Percentiles rank a stretch among this genome's conserved stretches.
phyloP scores from a whole-genome alignment of 78 protist genomes.

The Dictyostelium brefeldianum region DNA sequence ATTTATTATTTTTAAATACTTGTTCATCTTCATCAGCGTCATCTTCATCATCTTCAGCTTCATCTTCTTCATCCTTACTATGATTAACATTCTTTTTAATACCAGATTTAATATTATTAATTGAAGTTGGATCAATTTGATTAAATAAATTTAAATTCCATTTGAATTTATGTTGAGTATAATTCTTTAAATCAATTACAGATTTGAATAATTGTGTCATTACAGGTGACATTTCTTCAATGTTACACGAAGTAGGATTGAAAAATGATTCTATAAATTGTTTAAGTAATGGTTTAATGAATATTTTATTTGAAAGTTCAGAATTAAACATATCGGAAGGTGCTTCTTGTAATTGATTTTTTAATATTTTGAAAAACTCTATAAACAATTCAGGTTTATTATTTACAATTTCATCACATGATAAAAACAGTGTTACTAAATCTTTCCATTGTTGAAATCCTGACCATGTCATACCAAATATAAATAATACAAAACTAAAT shows the following conservation, averaged over 20 bases:
- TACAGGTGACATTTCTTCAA: not conserved
- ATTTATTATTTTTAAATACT: not conserved
- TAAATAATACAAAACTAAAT: slow-evolving; percentile 41
- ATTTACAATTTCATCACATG: slow-evolving; percentile 30
- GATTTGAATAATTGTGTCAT: slow-evolving; percentile 25
- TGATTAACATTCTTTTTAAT: not conserved
- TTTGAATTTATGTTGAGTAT: slow-evolving; percentile 5
- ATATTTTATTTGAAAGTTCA: slow-evolving; percentile 38
- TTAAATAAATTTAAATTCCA: slow-evolving; percentile 42
- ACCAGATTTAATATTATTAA: not conserved
- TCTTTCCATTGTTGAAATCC: slow-evolving; percentile 66
- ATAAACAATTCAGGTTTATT: slow-evolving; percentile 5
- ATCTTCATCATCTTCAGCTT: not conserved
- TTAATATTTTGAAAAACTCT: not conserved
- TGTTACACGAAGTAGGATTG: not conserved
- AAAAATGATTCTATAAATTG: slow-evolving; percentile 47
- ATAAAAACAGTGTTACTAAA: slow-evolving; percentile 12
- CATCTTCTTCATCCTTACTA: not conserved
- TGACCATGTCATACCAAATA: slow-evolving; percentile 41
- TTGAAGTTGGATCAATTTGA: not conserved
- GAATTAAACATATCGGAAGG: slow-evolving; percentile 52
- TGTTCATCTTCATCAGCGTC: not conserved
- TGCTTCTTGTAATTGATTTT: slow-evolving; percentile 39
- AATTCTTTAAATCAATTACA: not conserved
- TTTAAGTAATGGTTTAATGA: slow-evolving; percentile 59